Conservation (phyloP, 805 yeast genomes). For the Candida nonsorbophila region DNA sequence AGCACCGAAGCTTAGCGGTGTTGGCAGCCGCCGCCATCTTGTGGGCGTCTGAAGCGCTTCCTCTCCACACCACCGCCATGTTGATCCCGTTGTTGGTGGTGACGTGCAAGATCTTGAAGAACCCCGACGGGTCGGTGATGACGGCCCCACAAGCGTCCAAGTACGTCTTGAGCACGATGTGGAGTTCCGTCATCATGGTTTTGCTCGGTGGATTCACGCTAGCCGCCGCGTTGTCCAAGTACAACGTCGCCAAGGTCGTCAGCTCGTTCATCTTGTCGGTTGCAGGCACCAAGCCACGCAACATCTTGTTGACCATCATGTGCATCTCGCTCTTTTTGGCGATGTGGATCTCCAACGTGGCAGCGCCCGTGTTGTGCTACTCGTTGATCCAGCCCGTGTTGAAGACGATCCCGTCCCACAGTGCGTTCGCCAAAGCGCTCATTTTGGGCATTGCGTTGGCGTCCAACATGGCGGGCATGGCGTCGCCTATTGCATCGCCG, state of each 20-base stretch:
- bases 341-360: slow-evolving; percentile 96
- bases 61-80: slow-evolving; percentile 45
- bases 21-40: slow-evolving; percentile 50
- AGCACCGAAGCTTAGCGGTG: slow-evolving; percentile 66
- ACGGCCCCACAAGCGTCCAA: slow-evolving; percentile 66
- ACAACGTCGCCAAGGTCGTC: slow-evolving; percentile 78
- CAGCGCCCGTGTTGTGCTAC: slow-evolving; percentile 91
- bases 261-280: slow-evolving; percentile 76
- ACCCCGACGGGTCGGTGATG: slow-evolving; percentile 41
- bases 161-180: slow-evolving; percentile 81
- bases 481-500: slow-evolving; percentile 95
- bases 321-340: slow-evolving; percentile 77
- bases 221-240: slow-evolving; percentile 92
- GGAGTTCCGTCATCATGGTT: slow-evolving; percentile 90
- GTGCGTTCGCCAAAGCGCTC: slow-evolving; percentile 75
- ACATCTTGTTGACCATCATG: slow-evolving; percentile 77
- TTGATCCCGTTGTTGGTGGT: slow-evolving; percentile 45
- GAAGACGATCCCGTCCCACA: slow-evolving; percentile 74
- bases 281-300: slow-evolving; percentile 83
- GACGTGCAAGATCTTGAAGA: slow-evolving; percentile 44
- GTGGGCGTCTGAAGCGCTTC: slow-evolving; percentile 51
- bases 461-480: slow-evolving; percentile 93
- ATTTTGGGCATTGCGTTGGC: slow-evolving; percentile 91
- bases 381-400: slow-evolving; percentile 88
- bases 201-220: slow-evolving; percentile 90